phyloP scores from a whole-genome alignment of 2,329 filamentous ascomycete species.

The Penicillium sclerotigenum region DNA sequence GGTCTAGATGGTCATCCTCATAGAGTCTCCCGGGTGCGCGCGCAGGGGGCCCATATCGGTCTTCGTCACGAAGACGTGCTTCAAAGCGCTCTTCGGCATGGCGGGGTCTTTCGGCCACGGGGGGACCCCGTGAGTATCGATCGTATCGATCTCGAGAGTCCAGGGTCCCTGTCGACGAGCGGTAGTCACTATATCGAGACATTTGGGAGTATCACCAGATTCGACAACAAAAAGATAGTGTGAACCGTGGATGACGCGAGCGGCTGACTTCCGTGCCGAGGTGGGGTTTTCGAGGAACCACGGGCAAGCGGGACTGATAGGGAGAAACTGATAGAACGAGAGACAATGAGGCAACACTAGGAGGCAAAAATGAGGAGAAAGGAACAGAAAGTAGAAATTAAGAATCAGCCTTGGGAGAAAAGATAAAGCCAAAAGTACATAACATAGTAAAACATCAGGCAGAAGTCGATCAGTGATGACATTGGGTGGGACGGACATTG shows the following conservation, averaged over 20 bases:
- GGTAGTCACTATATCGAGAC: slow-evolving; percentile 39
- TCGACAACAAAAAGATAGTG: background rate
- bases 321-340: background rate
- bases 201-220: slow-evolving; percentile 23
- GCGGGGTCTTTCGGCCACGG: slow-evolving; percentile 36
- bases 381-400: slow-evolving; percentile 1
- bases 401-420: slow-evolving; percentile 15
- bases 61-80: slow-evolving; percentile 41
- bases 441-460: slow-evolving; percentile 15
- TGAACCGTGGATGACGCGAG: slow-evolving; percentile 38
- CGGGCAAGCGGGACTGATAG: slow-evolving; percentile 3
- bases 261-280: slow-evolving; percentile 36
- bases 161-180: slow-evolving; percentile 34
- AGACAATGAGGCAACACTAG: background rate
- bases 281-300: slow-evolving; percentile 18
- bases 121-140: slow-evolving; percentile 37
- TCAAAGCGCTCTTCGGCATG: slow-evolving; percentile 32
- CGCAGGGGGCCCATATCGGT: slow-evolving; percentile 45
- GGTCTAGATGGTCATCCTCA: slow-evolving; percentile 41
- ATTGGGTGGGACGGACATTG: slow-evolving; percentile 5
- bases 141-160: slow-evolving; percentile 44
- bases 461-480: slow-evolving; percentile 20
- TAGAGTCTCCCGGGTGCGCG: slow-evolving; percentile 39
- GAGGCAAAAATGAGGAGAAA: background rate
- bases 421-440: background rate